Base-by-base conservation (phyloP, 2,329 filamentous ascomycete genomes). In the Sordariomycetes sp. region DNA sequence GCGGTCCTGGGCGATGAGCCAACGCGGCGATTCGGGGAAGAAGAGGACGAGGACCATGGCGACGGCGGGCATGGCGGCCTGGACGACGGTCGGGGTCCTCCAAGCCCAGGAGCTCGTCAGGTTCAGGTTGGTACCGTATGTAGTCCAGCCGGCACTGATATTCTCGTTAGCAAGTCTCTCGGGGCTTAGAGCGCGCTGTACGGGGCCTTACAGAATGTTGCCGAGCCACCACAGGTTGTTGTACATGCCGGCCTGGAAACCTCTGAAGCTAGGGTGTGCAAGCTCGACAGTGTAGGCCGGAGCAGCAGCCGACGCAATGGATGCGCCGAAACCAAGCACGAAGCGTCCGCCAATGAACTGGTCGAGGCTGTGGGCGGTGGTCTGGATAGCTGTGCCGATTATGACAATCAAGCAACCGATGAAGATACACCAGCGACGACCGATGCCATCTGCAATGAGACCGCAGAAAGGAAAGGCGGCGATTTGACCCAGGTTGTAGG, bases 1-100 rank as follows among this genome's bases (percentile, higher is more conserved):
- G 18, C 70, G 64, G 40, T 74, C 68, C 40, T 78, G 64, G 54
- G 20, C 62, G 37, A 71, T 66, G 2, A 82, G 63, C 65, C 70
- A 79, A 6, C 76, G 60, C 0, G 75, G 77, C 2, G 72, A 75
- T 43, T 82, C 78, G 3, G 77, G 78, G 49, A 81, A 74, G 54
- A 78, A 72, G 63, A 71, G 72, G 24, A 78, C 64, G 4, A 60
- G 50, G 37, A 79, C 60, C 3, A 80, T 63, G 3, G 68, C 34
- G 6, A 81, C 46, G 3, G 79, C 60, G 26, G 75, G 73, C n/a
- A 78, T 58, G 33, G 61, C 57, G 18, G 63, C 52, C 44, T 75
- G 71, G 3, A 72, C 51, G 43, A 72, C 59, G 7, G 75, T 64
- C 1, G 77, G 77, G 14, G 75, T 64, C 18, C 70, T 58, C 78